Evolutionary conservation across 148 eudicot genomes (phyloP), one percentile per base, ranked within the genome.

Genomic region (Dysphania ambrosioides): DNA sequence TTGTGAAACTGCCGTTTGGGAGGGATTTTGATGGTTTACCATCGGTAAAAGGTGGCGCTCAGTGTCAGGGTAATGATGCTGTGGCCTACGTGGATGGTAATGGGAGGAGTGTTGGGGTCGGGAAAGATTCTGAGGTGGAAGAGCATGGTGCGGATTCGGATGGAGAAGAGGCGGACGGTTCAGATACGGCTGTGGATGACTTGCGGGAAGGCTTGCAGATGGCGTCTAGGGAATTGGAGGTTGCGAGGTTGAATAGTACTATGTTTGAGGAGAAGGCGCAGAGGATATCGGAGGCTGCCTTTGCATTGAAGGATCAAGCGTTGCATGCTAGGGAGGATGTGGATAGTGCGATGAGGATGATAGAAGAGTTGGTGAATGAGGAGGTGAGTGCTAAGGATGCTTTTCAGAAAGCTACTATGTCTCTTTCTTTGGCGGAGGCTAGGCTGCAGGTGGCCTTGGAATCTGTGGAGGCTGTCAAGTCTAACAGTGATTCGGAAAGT

Each of bases 241-340:
- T 82, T 76, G 93, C 94, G 18, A 82, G 77, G 72, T 66, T 88
- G 55, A 92, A 92, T 73, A 95, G 97, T 80, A 75, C 78, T 59
- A 89, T 87, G 92, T 92, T 90, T 73, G 99, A 95, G 82, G 88
- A 89, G 75, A 92, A 89, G 83, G 96, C 99, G 65, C 97, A 90
- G 76, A 92, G 70, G 70, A 85, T 95, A 79, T 90, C 99, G 35
- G 99, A 95, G 86, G 68, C 87, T 75, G 90, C 99, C 8, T 88
- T 95, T 80, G 88, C 90, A 35, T 73, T 89, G 67, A 92, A 87
- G 72, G 99, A 95, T 74, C 85, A 90, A 85, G 96, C 96, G 9
- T 77, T 66, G 74, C 86, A 84, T 82, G 96, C 97, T 71, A 86
- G 88, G 87, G 69, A 63, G 79, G 84, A 88, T 82, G 91, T 90